Percentiles rank a stretch among this genome's conserved stretches.
Conservation (phyloP, 2,329 filamentous ascomycete genomes). For the Stenocarpella maydis region DNA sequence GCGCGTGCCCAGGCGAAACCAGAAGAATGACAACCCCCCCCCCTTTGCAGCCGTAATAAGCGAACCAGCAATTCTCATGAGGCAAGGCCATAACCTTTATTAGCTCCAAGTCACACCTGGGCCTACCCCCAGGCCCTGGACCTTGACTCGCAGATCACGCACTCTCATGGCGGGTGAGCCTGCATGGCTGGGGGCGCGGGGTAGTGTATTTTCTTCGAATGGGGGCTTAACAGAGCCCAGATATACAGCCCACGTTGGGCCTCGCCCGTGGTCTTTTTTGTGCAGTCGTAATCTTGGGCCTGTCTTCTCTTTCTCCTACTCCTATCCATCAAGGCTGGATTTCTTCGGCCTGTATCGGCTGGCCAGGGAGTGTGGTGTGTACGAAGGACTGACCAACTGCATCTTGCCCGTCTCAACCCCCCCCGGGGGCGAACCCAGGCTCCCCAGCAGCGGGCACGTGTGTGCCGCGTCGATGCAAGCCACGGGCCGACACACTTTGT, state of each 20-base stretch:
- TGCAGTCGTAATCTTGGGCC: neutral
- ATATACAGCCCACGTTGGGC: neutral
- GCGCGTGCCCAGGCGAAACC: constrained; percentile 2
- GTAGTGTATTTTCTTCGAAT: neutral
- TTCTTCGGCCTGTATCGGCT: neutral
- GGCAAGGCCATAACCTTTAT: neutral
- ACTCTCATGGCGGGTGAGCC: neutral
- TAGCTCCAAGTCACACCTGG: neutral
- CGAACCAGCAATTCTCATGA: constrained; percentile 8
- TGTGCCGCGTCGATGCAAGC: constrained; percentile 6
- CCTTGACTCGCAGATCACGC: constrained; percentile 21
- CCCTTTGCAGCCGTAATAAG: neutral
- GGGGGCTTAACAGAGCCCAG: no score
- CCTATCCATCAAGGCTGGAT: neutral
- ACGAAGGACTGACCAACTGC: neutral
- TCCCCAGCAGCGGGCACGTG: neutral
- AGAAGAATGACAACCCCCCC: neutral
- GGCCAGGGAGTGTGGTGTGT: neutral
- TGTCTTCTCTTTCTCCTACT: neutral
- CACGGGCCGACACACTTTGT: constrained; percentile 1
- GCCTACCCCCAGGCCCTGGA: neutral
- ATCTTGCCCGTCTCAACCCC: neutral
- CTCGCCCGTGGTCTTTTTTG: neutral
- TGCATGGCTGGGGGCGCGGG: constrained; percentile 9
- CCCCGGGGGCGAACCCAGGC: no score